Evolutionary conservation across 129 eudicot genomes (phyloP).

Genomic region (Dittrichia graveolens): DNA sequence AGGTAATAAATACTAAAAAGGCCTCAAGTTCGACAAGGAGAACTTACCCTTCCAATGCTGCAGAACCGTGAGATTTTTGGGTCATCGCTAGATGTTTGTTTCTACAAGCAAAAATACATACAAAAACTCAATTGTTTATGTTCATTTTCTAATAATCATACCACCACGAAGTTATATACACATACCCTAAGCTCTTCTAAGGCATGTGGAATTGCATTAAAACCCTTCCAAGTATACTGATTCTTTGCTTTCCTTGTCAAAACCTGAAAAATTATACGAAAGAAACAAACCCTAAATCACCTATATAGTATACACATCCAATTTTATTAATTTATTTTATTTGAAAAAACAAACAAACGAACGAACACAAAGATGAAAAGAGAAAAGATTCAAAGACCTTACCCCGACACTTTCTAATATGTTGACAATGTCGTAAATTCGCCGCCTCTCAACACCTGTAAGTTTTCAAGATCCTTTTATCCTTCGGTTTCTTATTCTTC

Average conservation of each 20-base stretch:
- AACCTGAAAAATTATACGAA: conserved; percentile 36
- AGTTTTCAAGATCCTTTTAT: conserved; percentile 6
- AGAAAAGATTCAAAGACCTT: not conserved
- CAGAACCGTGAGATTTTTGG: conserved; percentile 26
- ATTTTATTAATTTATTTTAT: no score
- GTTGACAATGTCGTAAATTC: conserved; percentile 75
- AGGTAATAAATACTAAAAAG: not conserved
- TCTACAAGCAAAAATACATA: conserved; percentile 31
- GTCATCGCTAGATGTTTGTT: conserved; percentile 40
- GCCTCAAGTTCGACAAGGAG: not conserved
- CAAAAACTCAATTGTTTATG: not conserved
- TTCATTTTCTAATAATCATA: not conserved
- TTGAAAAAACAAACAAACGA: no score
- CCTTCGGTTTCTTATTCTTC: not conserved
- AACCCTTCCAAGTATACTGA: conserved; percentile 76
- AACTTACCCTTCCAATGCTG: conserved; percentile 40
- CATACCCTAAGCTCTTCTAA: conserved; percentile 57
- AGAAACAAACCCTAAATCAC: conserved; percentile 23
- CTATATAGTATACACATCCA: conserved; percentile 1
- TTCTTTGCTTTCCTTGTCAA: conserved; percentile 54
- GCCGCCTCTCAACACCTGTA: conserved; percentile 74
- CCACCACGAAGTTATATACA: not conserved
- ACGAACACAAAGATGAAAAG: not conserved
- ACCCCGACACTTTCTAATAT: conserved; percentile 71
- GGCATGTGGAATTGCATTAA: conserved; percentile 53